Percentiles rank a stretch among this genome's conserved stretches.
These are phyloP conservation scores for Phytopythium mirpurense DNA, from an alignment of 352 stramenopile species.

Conservation along the genomic window DNA sequence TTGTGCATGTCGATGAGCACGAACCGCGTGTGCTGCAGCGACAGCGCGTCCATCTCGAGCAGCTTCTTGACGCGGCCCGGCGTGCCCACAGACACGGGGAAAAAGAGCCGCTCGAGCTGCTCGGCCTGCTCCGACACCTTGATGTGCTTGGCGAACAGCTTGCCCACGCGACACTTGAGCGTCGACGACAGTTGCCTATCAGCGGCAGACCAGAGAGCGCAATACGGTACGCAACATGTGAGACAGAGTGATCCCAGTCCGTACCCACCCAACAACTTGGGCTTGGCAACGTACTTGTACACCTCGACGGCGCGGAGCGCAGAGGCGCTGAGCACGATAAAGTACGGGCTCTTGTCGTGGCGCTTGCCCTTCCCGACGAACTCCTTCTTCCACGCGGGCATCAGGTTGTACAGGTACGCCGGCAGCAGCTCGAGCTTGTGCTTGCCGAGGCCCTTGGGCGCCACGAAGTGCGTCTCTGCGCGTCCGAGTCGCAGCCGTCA, in stretches of 20 bases:
- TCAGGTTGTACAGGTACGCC: constrained; percentile 69
- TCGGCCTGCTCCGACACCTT: constrained; percentile 88
- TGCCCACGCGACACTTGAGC: constrained; percentile 91
- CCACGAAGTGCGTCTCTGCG: constrained; percentile 64
- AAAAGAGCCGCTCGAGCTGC: constrained; percentile 62
- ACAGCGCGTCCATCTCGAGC: constrained; percentile 61
- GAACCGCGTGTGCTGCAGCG: constrained; percentile 72
- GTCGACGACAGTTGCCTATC: constrained; percentile 51
- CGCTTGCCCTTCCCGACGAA: constrained; percentile 73
- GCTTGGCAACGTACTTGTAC: constrained; percentile 82
- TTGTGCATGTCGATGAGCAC: constrained; percentile 85
- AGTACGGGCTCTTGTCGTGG: constrained; percentile 86
- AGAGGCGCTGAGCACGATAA: constrained; percentile 91
- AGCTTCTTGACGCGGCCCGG: constrained; percentile 65
- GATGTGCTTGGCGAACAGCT: constrained; percentile 96
- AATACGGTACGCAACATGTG: neutral
- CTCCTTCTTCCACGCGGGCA: constrained; percentile 69
- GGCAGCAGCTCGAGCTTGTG: constrained; percentile 70
- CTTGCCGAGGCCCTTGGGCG: constrained; percentile 61
- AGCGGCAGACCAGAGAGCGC: constrained; percentile 10
- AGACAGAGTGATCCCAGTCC: neutral
- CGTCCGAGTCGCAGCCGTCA: neutral
- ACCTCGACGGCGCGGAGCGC: constrained; percentile 89
- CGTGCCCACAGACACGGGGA: constrained; percentile 79
- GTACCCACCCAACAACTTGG: constrained; percentile 33